phyloP scores from a whole-genome alignment of 2,329 filamentous ascomycete species.

The Celoporthe dispersa region DNA sequence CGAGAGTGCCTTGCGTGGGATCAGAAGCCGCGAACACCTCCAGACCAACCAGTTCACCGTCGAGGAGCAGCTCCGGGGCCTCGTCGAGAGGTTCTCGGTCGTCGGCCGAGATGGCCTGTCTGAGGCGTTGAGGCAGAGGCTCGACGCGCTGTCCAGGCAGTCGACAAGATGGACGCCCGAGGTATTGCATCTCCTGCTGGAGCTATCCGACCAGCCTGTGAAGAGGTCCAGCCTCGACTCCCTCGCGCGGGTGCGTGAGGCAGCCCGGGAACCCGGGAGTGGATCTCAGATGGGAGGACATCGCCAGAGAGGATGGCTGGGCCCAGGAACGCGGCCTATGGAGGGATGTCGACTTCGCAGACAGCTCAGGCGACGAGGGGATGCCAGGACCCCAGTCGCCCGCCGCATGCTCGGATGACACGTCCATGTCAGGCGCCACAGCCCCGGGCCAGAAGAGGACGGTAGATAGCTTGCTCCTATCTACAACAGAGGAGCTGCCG shows the following conservation, averaged over 20 bases:
- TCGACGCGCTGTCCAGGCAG: conserved; percentile 33
- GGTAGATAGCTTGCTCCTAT: conserved; percentile 39
- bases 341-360: conserved; percentile 70
- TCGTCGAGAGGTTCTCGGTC: conserved; percentile 86
- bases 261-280: conserved; percentile 50
- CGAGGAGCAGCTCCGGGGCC: conserved; percentile 64
- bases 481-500: conserved; percentile 38
- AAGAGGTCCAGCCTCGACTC: conserved; percentile 69
- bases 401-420: conserved; percentile 35
- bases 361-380: conserved; percentile 67
- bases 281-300: conserved; percentile 75
- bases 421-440: conserved; percentile 37
- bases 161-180: conserved; percentile 76
- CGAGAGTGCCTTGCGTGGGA: conserved; percentile 54
- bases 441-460: conserved; percentile 34
- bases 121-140: conserved; percentile 61
- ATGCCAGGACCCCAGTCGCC: conserved; percentile 44
- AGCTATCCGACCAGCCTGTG: conserved; percentile 80
- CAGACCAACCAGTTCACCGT: conserved; percentile 80
- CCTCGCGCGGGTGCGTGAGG: conserved; percentile 58
- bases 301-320: conserved; percentile 77
- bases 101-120: conserved; percentile 80
- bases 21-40: conserved; percentile 61
- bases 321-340: conserved; percentile 70
- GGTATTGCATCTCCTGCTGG: conserved; percentile 75